Conservation (phyloP, 164 flowering plant genomes). For the Vitis rotundifolia region DNA sequence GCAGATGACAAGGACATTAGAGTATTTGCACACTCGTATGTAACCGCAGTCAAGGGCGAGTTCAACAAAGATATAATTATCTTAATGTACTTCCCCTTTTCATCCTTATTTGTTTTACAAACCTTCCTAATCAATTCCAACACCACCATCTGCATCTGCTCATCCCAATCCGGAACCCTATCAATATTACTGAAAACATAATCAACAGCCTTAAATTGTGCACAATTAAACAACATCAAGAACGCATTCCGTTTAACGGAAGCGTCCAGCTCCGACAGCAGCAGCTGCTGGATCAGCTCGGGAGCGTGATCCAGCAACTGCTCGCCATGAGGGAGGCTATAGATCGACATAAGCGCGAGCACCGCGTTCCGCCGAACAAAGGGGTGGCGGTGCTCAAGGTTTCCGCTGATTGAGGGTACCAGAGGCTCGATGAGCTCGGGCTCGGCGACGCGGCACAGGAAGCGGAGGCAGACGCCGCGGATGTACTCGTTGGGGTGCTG, state of each 20-base stretch:
- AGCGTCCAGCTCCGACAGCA: constrained; percentile 75
- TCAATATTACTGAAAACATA: constrained; percentile 63
- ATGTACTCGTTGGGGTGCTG: constrained; percentile 92
- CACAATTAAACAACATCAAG: constrained; percentile 76
- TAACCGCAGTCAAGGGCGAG: constrained; percentile 82
- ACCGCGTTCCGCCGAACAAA: constrained; percentile 79
- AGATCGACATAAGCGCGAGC: constrained; percentile 80
- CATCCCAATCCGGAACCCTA: constrained; percentile 80
- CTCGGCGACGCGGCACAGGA: constrained; percentile 79
- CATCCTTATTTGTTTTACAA: constrained; percentile 69
- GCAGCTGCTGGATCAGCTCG: constrained; percentile 70
- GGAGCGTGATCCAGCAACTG: constrained; percentile 82
- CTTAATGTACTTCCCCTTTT: constrained; percentile 87
- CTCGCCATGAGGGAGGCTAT: constrained; percentile 87
- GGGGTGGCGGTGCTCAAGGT: constrained; percentile 84
- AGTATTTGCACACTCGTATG: constrained; percentile 89
- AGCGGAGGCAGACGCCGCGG: constrained; percentile 86
- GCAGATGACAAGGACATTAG: constrained; percentile 93
- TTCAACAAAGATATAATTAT: constrained; percentile 73
- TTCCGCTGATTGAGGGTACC: constrained; percentile 73
- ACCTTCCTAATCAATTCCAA: constrained; percentile 87
- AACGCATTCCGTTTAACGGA: constrained; percentile 88
- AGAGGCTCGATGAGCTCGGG: constrained; percentile 84
- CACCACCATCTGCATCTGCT: constrained; percentile 91
- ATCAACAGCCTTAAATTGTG: constrained; percentile 64